Evolutionary conservation across 2,329 filamentous ascomycete genomes (phyloP).

Genomic region (Cordyceps cateniannulata): DNA sequence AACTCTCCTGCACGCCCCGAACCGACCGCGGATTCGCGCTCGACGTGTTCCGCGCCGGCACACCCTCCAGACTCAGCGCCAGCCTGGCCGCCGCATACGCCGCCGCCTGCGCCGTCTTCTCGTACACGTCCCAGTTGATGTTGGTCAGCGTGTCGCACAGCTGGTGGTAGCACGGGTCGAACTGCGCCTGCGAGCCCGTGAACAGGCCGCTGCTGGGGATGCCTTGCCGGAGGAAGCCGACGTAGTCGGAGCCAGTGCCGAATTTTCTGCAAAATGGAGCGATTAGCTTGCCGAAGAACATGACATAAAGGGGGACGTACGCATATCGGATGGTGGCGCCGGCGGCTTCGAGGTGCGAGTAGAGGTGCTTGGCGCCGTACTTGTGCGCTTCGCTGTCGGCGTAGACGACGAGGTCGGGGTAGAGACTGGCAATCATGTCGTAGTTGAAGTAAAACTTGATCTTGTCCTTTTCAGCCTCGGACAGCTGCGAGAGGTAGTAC

Average conservation of each 20-base stretch:
- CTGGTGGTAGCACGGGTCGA: conserved; percentile 34
- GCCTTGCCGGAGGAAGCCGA: conserved; percentile 32
- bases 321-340: conserved; percentile 27
- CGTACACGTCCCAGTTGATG: conserved; percentile 35
- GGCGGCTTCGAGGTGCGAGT: conserved; percentile 29
- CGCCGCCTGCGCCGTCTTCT: conserved; percentile 37
- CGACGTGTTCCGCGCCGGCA: conserved; percentile 27
- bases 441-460: conserved; percentile 65
- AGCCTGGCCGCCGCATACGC: conserved; percentile 42
- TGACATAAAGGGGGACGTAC: conserved; percentile 17
- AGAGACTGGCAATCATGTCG: conserved; percentile 57
- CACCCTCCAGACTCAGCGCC: conserved; percentile 28
- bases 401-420: conserved; percentile 34
- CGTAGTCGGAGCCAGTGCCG: conserved; percentile 33
- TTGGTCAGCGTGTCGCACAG: conserved; percentile 34
- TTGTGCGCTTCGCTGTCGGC: conserved; percentile 33
- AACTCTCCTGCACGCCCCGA: conserved; percentile 19
- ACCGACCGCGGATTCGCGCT: conserved; percentile 22
- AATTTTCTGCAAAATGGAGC: conserved; percentile 22
- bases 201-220: conserved; percentile 35
- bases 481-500: conserved; percentile 32
- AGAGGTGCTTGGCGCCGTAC: conserved; percentile 27
- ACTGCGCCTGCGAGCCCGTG: conserved; percentile 30
- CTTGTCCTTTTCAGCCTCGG: conserved; percentile 38
- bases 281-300: too few species aligned